Evolutionary conservation across 441 rosid species (phyloP).

Genomic region (Adansonia madagascariensis): DNA sequence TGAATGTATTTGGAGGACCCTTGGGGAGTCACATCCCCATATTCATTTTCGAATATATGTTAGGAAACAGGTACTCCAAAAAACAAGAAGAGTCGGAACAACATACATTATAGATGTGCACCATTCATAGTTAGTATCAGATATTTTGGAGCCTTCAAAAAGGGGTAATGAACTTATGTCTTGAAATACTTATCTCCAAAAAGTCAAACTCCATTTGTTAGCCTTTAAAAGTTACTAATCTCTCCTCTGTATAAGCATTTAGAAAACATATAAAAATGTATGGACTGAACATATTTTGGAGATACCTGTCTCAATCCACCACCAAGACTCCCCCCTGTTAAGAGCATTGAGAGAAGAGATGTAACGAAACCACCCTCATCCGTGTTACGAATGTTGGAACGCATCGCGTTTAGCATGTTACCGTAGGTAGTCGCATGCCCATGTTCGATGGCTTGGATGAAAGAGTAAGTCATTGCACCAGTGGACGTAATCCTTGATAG

Average conservation of each 20-base stretch:
- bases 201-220: background rate
- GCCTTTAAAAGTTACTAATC: background rate
- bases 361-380: slow-evolving; percentile 42
- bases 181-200: background rate
- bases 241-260: background rate
- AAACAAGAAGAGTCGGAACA: no score
- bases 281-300: background rate
- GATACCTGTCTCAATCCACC: slow-evolving; percentile 42
- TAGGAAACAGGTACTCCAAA: no score
- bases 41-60: no score
- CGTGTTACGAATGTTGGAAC: slow-evolving; percentile 50
- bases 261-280: background rate
- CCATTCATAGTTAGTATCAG: background rate
- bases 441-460: slow-evolving; percentile 63
- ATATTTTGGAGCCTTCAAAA: background rate
- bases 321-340: slow-evolving; percentile 36
- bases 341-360: slow-evolving; percentile 42
- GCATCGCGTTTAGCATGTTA: slow-evolving; percentile 53
- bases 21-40: no score
- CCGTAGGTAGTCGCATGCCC: slow-evolving; percentile 61
- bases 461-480: slow-evolving; percentile 74
- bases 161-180: background rate
- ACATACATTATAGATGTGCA: no score
- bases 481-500: slow-evolving; percentile 61
- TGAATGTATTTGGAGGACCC: no score